Evolutionary conservation across 73 alveolate genomes (phyloP).

Genomic region (Paramecium octaurelia): DNA sequence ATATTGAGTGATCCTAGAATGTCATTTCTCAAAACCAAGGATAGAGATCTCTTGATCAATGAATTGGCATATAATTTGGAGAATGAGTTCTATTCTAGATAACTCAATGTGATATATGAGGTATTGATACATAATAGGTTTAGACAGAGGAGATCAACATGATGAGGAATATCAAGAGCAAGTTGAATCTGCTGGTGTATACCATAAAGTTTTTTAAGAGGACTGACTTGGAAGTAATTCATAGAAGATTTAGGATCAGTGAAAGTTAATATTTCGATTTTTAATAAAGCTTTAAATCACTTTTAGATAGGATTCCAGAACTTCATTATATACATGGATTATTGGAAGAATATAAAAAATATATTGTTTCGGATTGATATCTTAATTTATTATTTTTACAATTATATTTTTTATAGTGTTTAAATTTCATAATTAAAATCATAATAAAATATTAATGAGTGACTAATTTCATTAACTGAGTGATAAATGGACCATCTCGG

Average conservation of each 20-base stretch:
- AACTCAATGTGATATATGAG: background rate
- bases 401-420: background rate
- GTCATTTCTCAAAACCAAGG: background rate
- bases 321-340: background rate
- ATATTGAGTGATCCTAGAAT: background rate
- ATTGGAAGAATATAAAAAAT: background rate
- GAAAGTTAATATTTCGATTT: conserved; percentile 11
- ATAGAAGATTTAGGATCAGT: background rate
- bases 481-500: conserved; percentile 7
- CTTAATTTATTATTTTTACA: background rate
- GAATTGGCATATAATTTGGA: background rate
- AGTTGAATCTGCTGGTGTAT: background rate
- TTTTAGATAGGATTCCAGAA: background rate
- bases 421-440: background rate
- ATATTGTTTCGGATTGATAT: conserved; percentile 26
- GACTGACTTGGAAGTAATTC: conserved; percentile 39
- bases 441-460: conserved; percentile 8
- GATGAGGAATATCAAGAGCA: background rate
- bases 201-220: background rate
- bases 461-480: conserved; percentile 26
- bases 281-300: background rate
- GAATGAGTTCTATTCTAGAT: background rate
- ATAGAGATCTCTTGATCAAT: background rate
- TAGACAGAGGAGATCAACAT: background rate
- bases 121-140: background rate